Base-by-base conservation (phyloP, 345 rosid genomes). In the Bruguiera sexangula region DNA sequence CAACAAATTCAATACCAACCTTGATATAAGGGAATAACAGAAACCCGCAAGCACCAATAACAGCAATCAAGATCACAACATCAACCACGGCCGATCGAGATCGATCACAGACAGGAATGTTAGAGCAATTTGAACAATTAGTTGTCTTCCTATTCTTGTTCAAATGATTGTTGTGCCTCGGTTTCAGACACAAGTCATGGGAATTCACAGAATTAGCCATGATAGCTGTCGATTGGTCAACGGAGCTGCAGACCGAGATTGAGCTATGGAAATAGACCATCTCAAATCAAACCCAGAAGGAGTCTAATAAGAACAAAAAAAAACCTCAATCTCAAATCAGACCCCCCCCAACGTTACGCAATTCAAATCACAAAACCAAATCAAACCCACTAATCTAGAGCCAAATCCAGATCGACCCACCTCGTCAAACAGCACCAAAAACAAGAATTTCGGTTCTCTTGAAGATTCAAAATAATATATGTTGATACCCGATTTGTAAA, bases 231-330 rank as follows among this genome's bases (percentile, higher is more conserved):
- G 80, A 83, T 78, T 85, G 88, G 86, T 87, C 90, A 71, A 87
- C 82, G 72, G 89, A 84, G 70, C 87, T 81, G 86, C 89, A 80
- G 86, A 88, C 91, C 86, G 96, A 85, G 81, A 87, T 90, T 65
- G 96, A 88, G 87, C 76, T 88, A 70, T 79, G 88, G 79, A 81
- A 62, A 93, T 77, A 75, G 85, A 90, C 91, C 96, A 93, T 93
- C 76, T 88, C 94, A 88, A 79, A 75, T 67, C 73, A 52, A 77
- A 67, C 73, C 76, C 76, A 75, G 71, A 70, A 65, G 22, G 22
- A 31, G 29, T 30, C 24, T 24, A 24, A 24, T 24, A 24, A 24
- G 24, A 24, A 5, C 5, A 27, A 27, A 37, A 61, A 13, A 16
- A 69, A 26, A 51, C 58, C 60, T 78, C 57, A 59, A 20, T 29